These are phyloP conservation scores for Pichia kudriavzevii DNA, from an alignment of 1,139 yeast genomes.

Conservation along the genomic window DNA sequence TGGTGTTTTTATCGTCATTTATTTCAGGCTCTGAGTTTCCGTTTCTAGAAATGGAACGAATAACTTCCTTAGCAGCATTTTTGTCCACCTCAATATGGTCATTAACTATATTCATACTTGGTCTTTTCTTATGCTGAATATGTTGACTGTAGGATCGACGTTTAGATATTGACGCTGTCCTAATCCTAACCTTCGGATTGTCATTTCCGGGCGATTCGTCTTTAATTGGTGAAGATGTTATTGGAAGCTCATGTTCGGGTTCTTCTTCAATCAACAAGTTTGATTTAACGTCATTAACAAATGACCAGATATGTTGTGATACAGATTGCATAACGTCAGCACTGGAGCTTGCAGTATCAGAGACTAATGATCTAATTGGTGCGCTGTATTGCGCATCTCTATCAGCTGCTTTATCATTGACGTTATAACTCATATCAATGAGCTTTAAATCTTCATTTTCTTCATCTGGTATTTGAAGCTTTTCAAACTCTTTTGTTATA, in stretches of 20 bases:
- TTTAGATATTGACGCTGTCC: slow-evolving; percentile 25
- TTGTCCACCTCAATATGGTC: not conserved
- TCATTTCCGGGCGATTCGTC: too few relatives aligned
- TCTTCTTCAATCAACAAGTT: slow-evolving; percentile 19
- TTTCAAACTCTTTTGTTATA: slow-evolving; percentile 60
- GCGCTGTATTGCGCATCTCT: slow-evolving; percentile 18
- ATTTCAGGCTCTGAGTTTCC: not conserved
- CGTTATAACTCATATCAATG: slow-evolving; percentile 3
- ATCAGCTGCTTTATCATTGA: not conserved
- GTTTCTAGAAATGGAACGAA: too few relatives aligned
- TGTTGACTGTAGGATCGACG: slow-evolving; percentile 24
- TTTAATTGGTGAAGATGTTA: slow-evolving; percentile 1
- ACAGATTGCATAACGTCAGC: slow-evolving; percentile 26
- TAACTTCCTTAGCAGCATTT: too few relatives aligned
- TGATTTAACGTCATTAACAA: slow-evolving; percentile 28
- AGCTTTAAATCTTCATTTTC: slow-evolving; percentile 12
- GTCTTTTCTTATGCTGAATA: slow-evolving; percentile 14
- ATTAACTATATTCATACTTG: slow-evolving; percentile 3
- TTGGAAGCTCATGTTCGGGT: slow-evolving; percentile 3
- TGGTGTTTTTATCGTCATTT: too few relatives aligned
- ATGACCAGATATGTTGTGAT: slow-evolving; percentile 27
- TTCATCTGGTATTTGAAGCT: slow-evolving; percentile 33
- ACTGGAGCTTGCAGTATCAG: slow-evolving; percentile 8
- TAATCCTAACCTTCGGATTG: slow-evolving; percentile 9
- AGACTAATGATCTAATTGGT: slow-evolving; percentile 22